phyloP scores from a whole-genome alignment of 305 asterid species.

The Solanum aculeatissimum region DNA sequence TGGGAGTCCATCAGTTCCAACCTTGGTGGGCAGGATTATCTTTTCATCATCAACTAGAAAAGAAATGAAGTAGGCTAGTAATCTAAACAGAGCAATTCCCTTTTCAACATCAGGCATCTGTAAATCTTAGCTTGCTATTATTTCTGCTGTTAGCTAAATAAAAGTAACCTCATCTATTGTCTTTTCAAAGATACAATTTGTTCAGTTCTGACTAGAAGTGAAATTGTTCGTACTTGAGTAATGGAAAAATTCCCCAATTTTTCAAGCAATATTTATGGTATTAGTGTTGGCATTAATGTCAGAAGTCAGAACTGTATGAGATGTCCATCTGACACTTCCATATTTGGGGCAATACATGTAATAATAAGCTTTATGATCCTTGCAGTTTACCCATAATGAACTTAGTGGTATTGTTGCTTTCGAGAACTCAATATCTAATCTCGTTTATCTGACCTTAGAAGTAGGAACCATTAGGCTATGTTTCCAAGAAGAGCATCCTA shows the following conservation, averaged over 20 bases:
- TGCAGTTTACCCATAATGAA: background rate
- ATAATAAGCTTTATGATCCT: background rate
- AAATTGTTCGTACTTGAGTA: background rate
- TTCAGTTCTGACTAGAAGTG: background rate
- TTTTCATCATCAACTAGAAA: background rate
- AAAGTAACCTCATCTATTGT: background rate
- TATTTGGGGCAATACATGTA: background rate
- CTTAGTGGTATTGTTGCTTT: background rate
- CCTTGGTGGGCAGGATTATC: background rate
- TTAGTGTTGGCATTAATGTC: background rate
- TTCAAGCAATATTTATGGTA: background rate
- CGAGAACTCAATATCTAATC: background rate
- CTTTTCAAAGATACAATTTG: background rate
- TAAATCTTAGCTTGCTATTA: background rate
- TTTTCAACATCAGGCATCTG: background rate
- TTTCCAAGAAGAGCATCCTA: background rate
- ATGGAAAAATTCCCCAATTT: background rate
- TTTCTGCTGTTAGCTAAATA: background rate
- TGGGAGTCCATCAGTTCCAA: background rate
- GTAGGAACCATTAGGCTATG: background rate
- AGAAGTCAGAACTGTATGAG: background rate
- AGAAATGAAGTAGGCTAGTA: background rate
- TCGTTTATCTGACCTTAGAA: background rate
- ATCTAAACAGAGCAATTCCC: background rate
- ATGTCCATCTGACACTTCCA: background rate